Evolutionary conservation across 371 early-diverging fungal genomes (phyloP), one percentile per base, ranked within the genome.

Genomic region (Apophysomyces trapeziformis): DNA sequence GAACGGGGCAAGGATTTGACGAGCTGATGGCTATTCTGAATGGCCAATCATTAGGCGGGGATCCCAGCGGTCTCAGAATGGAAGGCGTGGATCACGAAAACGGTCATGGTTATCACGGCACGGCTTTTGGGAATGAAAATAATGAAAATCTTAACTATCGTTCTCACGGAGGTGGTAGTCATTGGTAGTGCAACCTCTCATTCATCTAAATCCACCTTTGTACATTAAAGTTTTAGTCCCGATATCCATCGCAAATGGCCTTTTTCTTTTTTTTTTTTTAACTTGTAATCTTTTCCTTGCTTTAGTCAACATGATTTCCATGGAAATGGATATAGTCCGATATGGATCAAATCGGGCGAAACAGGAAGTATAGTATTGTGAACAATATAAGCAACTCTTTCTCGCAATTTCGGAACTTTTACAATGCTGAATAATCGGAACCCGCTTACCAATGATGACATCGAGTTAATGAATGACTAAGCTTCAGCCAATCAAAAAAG

Each of bases 11-110:
- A 21, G 54, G 54, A n/a, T 50, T 50, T 21, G 68, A 67, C 13
- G 60, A 67, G n/a, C 32, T 60, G 61, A 60, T 64, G n/a, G 58
- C 14, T 65, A 67, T 67, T 63, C 70, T 72, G 59, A 59, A 62
- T 11, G 61, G 60, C 26, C 65, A 61, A 58, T 57, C 43, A 13
- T 45, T 45, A 3, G 38, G 57, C 50, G 37, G 47, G 37, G 46
- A 37, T 18, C 32, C 14, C 7, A 32, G 61, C 38, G 39, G 58
- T 18, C 58, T 65, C 39, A 62, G 60, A 58, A 61, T 65, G 61
- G 62, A 69, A 37, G 56, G 43, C 2, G 61, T 43, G 13, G 37
- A 46, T 50, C 54, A 38, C 38, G 38, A 59, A 32, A 16, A 36
- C 26, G 26, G 38, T 16, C 56, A 57, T 38, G 61, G 41, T 9